Evolutionary conservation across 345 rosid genomes (phyloP).

Genomic region (Aurinia saxatilis): DNA sequence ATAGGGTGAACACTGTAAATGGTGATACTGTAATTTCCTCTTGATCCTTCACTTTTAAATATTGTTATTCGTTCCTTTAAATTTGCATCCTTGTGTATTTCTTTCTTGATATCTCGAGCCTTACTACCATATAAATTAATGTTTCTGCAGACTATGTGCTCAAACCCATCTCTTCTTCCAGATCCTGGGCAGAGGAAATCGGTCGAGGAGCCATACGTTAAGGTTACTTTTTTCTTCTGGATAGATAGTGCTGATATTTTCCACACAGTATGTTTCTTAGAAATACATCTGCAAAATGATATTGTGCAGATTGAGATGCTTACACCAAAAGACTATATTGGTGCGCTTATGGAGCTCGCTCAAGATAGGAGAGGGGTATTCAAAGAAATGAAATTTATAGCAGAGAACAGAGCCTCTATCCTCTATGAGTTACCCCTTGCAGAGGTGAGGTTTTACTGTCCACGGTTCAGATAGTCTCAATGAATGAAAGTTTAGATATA

Average conservation of each 20-base stretch:
- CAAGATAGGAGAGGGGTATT: constrained; percentile 96
- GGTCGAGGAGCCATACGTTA: constrained; percentile 88
- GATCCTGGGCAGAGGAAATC: constrained; percentile 88
- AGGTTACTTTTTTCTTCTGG: constrained; percentile 45
- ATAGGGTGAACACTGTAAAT: constrained; percentile 66
- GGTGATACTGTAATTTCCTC: constrained; percentile 76
- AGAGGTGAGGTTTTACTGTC: constrained; percentile 45
- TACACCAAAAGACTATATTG: constrained; percentile 93
- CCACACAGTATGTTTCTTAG: not conserved
- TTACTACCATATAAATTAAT: constrained; percentile 17
- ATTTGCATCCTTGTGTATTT: not conserved
- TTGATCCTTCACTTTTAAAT: constrained; percentile 19
- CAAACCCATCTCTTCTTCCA: constrained; percentile 95
- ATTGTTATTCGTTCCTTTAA: constrained; percentile 10
- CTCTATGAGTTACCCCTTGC: constrained; percentile 85
- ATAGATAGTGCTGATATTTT: not conserved
- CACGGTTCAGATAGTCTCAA: constrained; percentile 4
- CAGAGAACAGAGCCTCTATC: constrained; percentile 85
- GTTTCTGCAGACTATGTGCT: constrained; percentile 75
- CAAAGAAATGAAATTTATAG: constrained; percentile 86
- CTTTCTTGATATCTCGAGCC: constrained; percentile 12
- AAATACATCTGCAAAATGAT: constrained; percentile 8
- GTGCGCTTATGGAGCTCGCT: constrained; percentile 93
- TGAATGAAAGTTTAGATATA: not conserved
- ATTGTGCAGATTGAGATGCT: constrained; percentile 78